Evolutionary conservation across 83 land plant species (phyloP).

Genomic region (Larix sibirica): DNA sequence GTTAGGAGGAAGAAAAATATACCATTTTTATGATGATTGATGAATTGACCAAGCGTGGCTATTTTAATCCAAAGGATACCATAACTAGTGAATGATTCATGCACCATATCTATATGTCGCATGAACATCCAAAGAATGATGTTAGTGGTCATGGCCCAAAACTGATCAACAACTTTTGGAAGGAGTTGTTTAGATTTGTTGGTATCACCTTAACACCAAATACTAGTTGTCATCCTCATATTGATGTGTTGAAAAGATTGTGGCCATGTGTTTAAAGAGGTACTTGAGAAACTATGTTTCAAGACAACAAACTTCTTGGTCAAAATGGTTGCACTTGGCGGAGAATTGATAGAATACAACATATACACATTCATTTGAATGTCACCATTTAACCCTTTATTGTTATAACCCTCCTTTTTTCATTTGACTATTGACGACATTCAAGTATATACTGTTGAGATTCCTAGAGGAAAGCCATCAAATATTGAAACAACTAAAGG

Average conservation of each 20-base stretch:
- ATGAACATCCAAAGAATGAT: neutral
- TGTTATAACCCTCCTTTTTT: neutral
- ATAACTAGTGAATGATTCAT: neutral
- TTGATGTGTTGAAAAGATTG: neutral
- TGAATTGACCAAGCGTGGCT: no score
- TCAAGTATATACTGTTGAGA: no score
- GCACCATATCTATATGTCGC: neutral
- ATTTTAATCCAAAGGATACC: no score
- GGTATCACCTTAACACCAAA: neutral
- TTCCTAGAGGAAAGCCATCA: no score
- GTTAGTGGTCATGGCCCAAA: neutral
- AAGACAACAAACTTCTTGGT: neutral
- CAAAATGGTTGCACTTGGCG: neutral
- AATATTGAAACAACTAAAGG: neutral
- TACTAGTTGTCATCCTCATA: neutral
- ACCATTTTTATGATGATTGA: no score
- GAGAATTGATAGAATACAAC: neutral
- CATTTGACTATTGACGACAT: neutral
- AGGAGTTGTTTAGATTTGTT: neutral
- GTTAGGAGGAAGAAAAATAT: neutral
- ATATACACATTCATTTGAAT: no score
- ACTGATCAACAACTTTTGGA: neutral
- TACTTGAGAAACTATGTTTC: neutral
- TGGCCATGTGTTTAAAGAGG: neutral
- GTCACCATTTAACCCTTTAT: neutral